These are phyloP conservation scores for Cercophora samala DNA, from an alignment of 495 filamentous ascomycete genomes.

Conservation along the genomic window DNA sequence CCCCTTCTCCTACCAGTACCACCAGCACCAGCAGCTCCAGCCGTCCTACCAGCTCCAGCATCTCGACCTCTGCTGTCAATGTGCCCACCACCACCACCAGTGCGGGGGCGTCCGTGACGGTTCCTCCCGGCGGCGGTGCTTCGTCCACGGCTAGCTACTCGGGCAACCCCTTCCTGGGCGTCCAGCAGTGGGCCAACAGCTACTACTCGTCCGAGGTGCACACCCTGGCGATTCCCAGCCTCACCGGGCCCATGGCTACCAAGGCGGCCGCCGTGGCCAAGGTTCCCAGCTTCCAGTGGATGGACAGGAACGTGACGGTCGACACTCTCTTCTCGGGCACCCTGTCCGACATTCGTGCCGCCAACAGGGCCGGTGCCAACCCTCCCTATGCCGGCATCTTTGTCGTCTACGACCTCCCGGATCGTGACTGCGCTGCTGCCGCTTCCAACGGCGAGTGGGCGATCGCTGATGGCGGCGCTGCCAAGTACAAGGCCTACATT, in stretches of 20 bases:
- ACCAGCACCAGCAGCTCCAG: constrained; percentile 19
- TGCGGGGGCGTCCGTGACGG: constrained; percentile 8
- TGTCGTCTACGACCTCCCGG: constrained; percentile 74
- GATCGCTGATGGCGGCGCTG: constrained; percentile 52
- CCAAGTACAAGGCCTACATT: constrained; percentile 70
- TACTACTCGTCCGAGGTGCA: constrained; percentile 58
- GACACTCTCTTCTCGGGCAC: constrained; percentile 52
- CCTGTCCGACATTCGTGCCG: constrained; percentile 53
- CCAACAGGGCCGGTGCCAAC: constrained; percentile 53
- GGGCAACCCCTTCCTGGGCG: constrained; percentile 54
- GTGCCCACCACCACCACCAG: constrained; percentile 16
- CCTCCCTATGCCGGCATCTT: constrained; percentile 40
- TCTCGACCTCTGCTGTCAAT: constrained; percentile 18
- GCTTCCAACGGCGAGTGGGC: constrained; percentile 74
- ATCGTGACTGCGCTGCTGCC: constrained; percentile 72
- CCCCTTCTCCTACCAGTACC: constrained; percentile 15
- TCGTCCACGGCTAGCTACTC: constrained; percentile 34
- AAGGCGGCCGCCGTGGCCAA: constrained; percentile 57
- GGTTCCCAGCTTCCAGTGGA: constrained; percentile 70
- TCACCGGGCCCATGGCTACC: constrained; percentile 38
- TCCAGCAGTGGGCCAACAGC: constrained; percentile 54
- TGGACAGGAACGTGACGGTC: constrained; percentile 58
- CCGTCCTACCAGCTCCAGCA: constrained; percentile 1
- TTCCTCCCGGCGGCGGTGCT: constrained; percentile 21
- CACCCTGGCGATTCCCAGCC: constrained; percentile 49